Conservation (phyloP, 2,329 filamentous ascomycete genomes). For the Beauveria scarabaeidicola region DNA sequence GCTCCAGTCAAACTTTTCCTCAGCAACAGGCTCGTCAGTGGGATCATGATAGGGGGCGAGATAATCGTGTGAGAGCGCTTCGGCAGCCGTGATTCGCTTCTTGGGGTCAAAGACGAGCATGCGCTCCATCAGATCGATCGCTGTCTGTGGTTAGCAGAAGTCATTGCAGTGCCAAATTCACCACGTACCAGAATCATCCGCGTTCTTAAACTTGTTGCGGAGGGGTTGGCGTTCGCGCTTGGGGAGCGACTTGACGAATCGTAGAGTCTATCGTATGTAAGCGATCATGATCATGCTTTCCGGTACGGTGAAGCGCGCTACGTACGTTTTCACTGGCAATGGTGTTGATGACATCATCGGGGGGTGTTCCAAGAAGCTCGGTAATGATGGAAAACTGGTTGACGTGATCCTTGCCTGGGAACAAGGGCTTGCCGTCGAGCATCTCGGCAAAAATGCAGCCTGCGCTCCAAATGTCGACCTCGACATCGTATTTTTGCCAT, state of each 20-base stretch:
- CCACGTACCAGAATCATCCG: conserved; percentile 67
- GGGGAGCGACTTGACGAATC: conserved; percentile 95
- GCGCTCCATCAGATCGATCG: conserved; percentile 85
- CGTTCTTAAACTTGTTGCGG: conserved; percentile 86
- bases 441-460: conserved; percentile 99
- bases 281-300: conserved; percentile 14
- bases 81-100: conserved; percentile 80
- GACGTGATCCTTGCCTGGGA: conserved; percentile 98
- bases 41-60: conserved; percentile 95
- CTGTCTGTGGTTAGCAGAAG: conserved; percentile 38
- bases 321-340: conserved; percentile 96
- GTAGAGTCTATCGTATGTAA: conserved; percentile 57
- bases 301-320: conserved; percentile 1
- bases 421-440: conserved; percentile 95
- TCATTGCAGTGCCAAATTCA: not conserved
- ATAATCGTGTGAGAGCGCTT: conserved; percentile 86
- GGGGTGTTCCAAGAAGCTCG: conserved; percentile 88
- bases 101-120: conserved; percentile 99
- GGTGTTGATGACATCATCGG: conserved; percentile 96
- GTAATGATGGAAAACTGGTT: conserved; percentile 99
- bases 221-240: conserved; percentile 88
- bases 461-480: conserved; percentile 98
- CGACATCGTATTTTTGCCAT: conserved; percentile 99
- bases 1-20: conserved; percentile 99
- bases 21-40: conserved; percentile 87